A percentile compares a stretch with the other conserved stretches of the same genome.
Evolutionary conservation across 2,329 filamentous ascomycete species (phyloP).

Genomic region (Cladobotryum mycophilum): DNA sequence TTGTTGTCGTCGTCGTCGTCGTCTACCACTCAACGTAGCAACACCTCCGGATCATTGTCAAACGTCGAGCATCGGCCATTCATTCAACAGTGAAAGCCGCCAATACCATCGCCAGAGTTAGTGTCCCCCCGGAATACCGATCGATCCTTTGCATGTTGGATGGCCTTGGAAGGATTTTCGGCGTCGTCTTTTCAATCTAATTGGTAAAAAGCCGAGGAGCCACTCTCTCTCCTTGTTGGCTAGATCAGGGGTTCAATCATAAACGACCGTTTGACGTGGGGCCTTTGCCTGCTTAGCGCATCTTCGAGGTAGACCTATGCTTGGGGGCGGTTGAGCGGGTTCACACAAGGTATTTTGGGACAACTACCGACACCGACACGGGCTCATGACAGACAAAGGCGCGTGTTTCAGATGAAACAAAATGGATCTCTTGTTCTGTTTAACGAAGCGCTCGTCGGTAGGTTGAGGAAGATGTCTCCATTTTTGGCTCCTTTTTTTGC

Average conservation of each 20-base stretch:
- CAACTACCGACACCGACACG: constrained; percentile 8
- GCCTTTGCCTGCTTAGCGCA: constrained; percentile 3
- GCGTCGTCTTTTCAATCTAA: background rate
- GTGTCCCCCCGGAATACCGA: no score
- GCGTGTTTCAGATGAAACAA: constrained; percentile 1
- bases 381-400: constrained; percentile 1
- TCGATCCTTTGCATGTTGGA: no score
- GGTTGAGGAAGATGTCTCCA: background rate
- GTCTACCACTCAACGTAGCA: no score
- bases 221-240: constrained; percentile 1
- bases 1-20: no score
- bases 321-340: background rate
- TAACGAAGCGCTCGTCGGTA: background rate
- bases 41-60: no score
- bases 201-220: constrained; percentile 5
- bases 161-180: no score
- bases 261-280: constrained; percentile 13
- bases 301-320: background rate
- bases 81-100: no score
- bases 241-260: constrained; percentile 10
- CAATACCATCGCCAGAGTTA: no score
- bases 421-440: background rate
- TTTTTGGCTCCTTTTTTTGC: background rate
- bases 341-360: constrained; percentile 5
- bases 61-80: no score